phyloP scores from a whole-genome alignment of 140 eudicot genomes.

The Anethum foeniculum region DNA sequence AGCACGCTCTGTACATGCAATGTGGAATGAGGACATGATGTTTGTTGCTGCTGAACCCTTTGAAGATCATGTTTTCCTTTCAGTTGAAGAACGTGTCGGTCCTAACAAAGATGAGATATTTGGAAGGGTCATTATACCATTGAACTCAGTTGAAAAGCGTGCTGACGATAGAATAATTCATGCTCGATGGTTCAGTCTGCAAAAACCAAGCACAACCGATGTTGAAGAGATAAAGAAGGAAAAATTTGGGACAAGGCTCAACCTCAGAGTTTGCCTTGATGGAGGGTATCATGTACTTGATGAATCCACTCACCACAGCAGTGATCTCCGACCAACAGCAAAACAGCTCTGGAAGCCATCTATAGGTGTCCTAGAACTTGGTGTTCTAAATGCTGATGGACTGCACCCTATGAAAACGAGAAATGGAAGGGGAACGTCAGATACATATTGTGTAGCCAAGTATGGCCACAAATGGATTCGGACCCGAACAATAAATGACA shows the following conservation, averaged over 20 bases:
- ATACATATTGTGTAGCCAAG: constrained; percentile 80
- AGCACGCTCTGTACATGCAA: constrained; percentile 38
- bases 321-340: constrained; percentile 83
- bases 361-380: constrained; percentile 68
- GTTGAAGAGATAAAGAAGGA: constrained; percentile 42
- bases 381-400: constrained; percentile 57
- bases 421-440: constrained; percentile 63
- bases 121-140: constrained; percentile 62
- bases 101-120: constrained; percentile 49
- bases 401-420: constrained; percentile 76
- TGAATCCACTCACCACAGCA: constrained; percentile 86
- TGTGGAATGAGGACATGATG: constrained; percentile 90
- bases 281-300: constrained; percentile 93
- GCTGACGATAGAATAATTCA: constrained; percentile 59
- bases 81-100: constrained; percentile 67
- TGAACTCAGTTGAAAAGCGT: constrained; percentile 43
- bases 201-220: constrained; percentile 36
- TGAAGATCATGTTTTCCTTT: constrained; percentile 66
- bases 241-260: constrained; percentile 57
- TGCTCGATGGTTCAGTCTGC: constrained; percentile 58
- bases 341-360: constrained; percentile 89
- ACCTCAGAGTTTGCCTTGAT: constrained; percentile 68
- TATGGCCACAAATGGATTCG: constrained; percentile 87
- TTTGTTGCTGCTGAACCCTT: constrained; percentile 96
- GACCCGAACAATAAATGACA: constrained; percentile 64